Base-by-base conservation (phyloP, 2,329 filamentous ascomycete species). In the Achaetomium macrosporum region DNA sequence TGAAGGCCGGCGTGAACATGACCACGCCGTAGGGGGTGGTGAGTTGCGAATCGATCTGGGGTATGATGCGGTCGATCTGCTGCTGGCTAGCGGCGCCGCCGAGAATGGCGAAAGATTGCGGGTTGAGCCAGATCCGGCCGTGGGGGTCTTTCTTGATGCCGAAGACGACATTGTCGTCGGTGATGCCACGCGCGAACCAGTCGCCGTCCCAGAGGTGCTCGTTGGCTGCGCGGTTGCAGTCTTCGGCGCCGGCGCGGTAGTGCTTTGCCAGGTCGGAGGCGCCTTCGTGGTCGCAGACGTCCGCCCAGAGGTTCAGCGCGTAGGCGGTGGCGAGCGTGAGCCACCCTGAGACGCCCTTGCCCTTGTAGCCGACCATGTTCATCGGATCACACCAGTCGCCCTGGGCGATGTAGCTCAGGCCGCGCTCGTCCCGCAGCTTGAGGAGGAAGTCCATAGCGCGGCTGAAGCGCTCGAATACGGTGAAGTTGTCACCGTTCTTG, bases 301-400 rank as follows among this genome's bases (percentile, higher is more conserved):
- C 61, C 2, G 78, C 76, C 77, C 77, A 82, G 0, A 81, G 63
- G 12, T 74, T 75, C 19, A 77, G 66, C 0, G 78, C 76, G 58
- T 76, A 78, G 0, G 68, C 77, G 0, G 77, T 81, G 6, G 78
- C 77, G 2, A 81, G 68, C 0, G 78, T 81, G 33, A 81, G 71
- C 78, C 78, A 82, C 17, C 77, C 78, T 0, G 78, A 81, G 1
- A 82, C 78, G 20, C 78, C 78, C 49, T 73, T 71, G 37, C 78
- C 78, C 62, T 79, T 79, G 61, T 76, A 77, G 4, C 77, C 77
- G n/a, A 79, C 78, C 78, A 82, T 82, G 64, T 82, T 82, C 74
- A 81, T 78, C 3, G 78, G 78, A 55, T 81, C 78, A 58, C 78
- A 82, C 78, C 78, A 82, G 62, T 82, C 78, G 35, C 78, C 78